Evolutionary conservation across 2,329 filamentous ascomycete species (phyloP).

Genomic region (Colletotrichum chrysophilum): DNA sequence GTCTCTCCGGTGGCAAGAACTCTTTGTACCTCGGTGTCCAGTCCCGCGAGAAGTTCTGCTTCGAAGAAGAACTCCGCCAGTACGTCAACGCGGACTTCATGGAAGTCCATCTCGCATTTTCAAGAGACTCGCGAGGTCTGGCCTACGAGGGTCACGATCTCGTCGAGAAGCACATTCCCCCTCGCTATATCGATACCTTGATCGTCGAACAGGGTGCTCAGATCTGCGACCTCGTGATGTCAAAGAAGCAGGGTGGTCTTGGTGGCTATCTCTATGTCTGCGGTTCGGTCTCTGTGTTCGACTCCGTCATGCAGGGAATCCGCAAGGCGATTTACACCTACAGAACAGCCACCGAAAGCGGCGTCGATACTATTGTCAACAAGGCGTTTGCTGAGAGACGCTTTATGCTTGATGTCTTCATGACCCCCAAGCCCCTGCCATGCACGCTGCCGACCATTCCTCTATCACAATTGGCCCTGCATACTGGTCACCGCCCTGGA

Average conservation of each 20-base stretch:
- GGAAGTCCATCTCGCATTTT: slow-evolving; percentile 59
- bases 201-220: slow-evolving; percentile 56
- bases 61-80: slow-evolving; percentile 52
- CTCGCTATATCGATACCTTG: slow-evolving; percentile 57
- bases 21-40: slow-evolving; percentile 58
- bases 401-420: slow-evolving; percentile 63
- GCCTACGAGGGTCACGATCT: slow-evolving; percentile 50
- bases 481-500: slow-evolving; percentile 54
- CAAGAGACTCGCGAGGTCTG: slow-evolving; percentile 52
- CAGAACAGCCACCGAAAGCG: slow-evolving; percentile 55
- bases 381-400: slow-evolving; percentile 59
- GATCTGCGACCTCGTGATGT: slow-evolving; percentile 61
- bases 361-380: slow-evolving; percentile 53
- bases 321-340: slow-evolving; percentile 59
- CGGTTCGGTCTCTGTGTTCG: slow-evolving; percentile 42
- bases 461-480: slow-evolving; percentile 51
- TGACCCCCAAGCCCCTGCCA: slow-evolving; percentile 57
- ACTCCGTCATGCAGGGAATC: slow-evolving; percentile 61
- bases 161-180: slow-evolving; percentile 52
- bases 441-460: slow-evolving; percentile 56
- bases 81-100: slow-evolving; percentile 52
- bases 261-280: slow-evolving; percentile 29
- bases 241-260: slow-evolving; percentile 58
- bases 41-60: slow-evolving; percentile 56
- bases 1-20: slow-evolving; percentile 46